Evolutionary conservation across 108 stramenopile genomes (phyloP), one percentile per base, ranked within the genome.

Genomic region (Nitzschia sp.): DNA sequence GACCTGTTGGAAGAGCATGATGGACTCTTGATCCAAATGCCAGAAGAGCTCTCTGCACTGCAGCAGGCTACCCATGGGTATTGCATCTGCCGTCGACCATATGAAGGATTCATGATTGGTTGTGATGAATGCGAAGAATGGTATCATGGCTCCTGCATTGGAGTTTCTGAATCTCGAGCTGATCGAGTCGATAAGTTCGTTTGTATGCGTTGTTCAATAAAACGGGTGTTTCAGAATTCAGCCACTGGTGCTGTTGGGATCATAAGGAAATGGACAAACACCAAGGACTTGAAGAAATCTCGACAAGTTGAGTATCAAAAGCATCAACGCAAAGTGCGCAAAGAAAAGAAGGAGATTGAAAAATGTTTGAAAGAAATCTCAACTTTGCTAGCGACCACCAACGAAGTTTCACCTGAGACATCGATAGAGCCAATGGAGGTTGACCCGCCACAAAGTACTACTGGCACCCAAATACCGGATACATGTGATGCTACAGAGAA

Each of bases 61-160:
- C 69, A 80, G 34, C 84, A 87, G 52, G 88, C 83, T 7, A 76
- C 80, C 51, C 70, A 79, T 53, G 84, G 79, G 46, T 97, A 95
- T 69, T 97, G 96, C 63, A 74, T 94, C 39, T 97, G 96, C 64
- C 77, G 94, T 24, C 77, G 87, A 44, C 93, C 94, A 12, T 94
- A 95, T 64, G 95, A 94, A 71, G 96, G 96, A 38, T 97, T 96
- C 73, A 97, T 97, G 96, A 90, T 97, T 60, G 87, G 89, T 8
- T 97, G 96, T 70, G 93, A 96, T 78, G 67, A 79, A 19, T 97
- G 96, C 71, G 90, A 93, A 39, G 95, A 95, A 53, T 97, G 96
- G 96, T 97, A 90, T 71, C 96, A 97, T 69, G 96, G 95, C 8
- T 62, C 80, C 12, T 97, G 95, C 65, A 86, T 97, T 66, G 90